phyloP scores from a whole-genome alignment of 1,284 basidiomycete genomes.

The Trametes polyzona region DNA sequence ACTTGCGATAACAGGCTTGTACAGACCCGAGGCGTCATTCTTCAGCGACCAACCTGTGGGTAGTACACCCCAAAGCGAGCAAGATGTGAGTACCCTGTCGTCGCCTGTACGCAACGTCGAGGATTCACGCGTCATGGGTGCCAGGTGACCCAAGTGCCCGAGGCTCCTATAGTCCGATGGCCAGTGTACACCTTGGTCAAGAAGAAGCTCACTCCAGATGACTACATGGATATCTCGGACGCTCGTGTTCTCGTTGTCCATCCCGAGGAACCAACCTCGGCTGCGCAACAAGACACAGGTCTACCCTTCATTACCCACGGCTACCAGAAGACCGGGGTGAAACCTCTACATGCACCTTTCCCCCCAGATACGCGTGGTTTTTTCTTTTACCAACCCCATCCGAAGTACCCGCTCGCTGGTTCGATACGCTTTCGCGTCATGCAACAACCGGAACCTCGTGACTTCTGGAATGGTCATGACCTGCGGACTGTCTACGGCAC shows the following conservation, averaged over 20 bases:
- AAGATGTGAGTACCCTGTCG: too few species aligned
- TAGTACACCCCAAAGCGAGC: too few species aligned
- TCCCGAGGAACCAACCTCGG: background rate
- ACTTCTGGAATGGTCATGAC: too few species aligned
- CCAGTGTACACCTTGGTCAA: conserved; percentile 6
- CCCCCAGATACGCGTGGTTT: background rate
- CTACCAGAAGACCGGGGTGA: too few species aligned
- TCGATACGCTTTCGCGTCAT: background rate
- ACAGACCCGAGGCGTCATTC: too few species aligned
- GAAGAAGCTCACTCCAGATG: background rate
- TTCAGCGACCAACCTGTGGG: too few species aligned
- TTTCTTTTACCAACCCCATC: background rate
- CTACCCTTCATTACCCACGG: conserved; percentile 5
- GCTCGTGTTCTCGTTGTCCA: background rate
- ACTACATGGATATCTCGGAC: conserved; percentile 16
- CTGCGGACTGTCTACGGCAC: too few species aligned
- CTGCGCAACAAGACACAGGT: background rate
- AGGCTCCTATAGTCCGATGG: too few species aligned
- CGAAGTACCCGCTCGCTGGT: background rate
- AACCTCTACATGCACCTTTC: background rate
- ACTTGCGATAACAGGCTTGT: background rate
- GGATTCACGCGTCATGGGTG: too few species aligned
- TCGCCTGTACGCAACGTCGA: too few species aligned
- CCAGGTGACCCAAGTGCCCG: too few species aligned
- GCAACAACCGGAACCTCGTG: background rate